Evolutionary conservation across 2,329 filamentous ascomycete species (phyloP).

Genomic region (Cladosporium sp.): DNA sequence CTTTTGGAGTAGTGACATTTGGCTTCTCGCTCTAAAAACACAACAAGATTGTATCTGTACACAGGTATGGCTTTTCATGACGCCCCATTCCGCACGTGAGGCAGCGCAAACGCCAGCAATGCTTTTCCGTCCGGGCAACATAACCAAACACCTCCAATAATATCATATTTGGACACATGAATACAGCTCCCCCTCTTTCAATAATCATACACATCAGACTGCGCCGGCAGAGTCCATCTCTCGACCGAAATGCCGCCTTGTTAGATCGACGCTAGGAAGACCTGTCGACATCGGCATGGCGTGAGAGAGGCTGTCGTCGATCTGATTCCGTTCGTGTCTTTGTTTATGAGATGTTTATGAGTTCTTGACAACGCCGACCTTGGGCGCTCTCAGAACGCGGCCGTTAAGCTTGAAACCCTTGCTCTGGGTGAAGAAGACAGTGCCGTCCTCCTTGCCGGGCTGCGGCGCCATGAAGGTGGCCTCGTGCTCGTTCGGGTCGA

Average conservation of each 20-base stretch:
- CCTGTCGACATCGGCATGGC: too few relatives aligned
- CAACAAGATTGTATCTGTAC: conserved; percentile 7
- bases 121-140: not conserved
- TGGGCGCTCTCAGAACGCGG: conserved; percentile 79
- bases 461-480: conserved; percentile 90
- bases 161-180: not conserved
- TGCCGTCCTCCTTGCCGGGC: conserved; percentile 81
- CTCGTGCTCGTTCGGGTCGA: conserved; percentile 95
- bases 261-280: too few relatives aligned
- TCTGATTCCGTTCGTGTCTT: not conserved
- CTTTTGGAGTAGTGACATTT: conserved; percentile 10
- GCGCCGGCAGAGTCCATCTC: not conserved
- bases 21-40: conserved; percentile 8
- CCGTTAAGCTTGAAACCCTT: conserved; percentile 96
- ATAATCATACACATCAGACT: conserved; percentile 1
- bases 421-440: conserved; percentile 85
- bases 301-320: too few relatives aligned
- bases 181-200: not conserved
- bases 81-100: not conserved
- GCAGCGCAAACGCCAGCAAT: conserved; percentile 9
- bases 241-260: not conserved
- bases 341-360: not conserved
- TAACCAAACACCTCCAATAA: not conserved
- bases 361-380: conserved; percentile 95
- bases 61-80: not conserved